Evolutionary conservation across 2,329 filamentous ascomycete genomes (phyloP), one percentile per base, ranked within the genome.

Genomic region (Myriangium duriaei): DNA sequence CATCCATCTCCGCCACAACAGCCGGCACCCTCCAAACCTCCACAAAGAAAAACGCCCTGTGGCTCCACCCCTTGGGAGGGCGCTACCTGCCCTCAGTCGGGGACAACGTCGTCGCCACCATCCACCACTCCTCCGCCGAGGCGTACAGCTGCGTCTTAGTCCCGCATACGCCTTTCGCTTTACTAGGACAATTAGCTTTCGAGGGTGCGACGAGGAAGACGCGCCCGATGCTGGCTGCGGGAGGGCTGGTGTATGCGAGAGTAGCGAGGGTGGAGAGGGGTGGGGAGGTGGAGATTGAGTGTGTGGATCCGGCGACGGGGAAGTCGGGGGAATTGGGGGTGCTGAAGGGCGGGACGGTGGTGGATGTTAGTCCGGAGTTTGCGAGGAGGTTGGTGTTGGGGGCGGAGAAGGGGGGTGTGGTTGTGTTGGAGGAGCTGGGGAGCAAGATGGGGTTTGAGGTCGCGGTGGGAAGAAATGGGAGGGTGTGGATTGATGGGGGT

Each of bases 131-230:
- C 39, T 72, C 76, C 35, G 67, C 70, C 41, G 91, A 96, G 50
- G 72, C 74, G 55, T 95, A 83, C 68, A 78, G 81, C 59, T 86
- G 86, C 57, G 69, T 71, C 48, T 69, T 96, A 37, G 80, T 83
- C 17, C 69, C 71, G 6, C 64, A 76, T 51, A 72, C 70, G 4
- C 62, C 69, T 1, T 60, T 63, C 43, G 85, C 82, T 1, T 66
- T 82, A 12, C 75, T 96, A 1, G 85, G 83, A 0, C 82, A 93
- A 48, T 71, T 96, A 13, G 76, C 86, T n/a, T 98, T 98, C 57
- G 88, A 96, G 60, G 77, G 78, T 45, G 91, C 86, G 12, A 85
- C 81, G 31, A 91, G 87, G 60, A 96, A 96, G 64, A 94, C 84
- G 2, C 72, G 87, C 1, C 91, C 91, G 0, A 71, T 83, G 46